Conservation (phyloP, 352 stramenopile species). For the Pythium sukuiense region DNA sequence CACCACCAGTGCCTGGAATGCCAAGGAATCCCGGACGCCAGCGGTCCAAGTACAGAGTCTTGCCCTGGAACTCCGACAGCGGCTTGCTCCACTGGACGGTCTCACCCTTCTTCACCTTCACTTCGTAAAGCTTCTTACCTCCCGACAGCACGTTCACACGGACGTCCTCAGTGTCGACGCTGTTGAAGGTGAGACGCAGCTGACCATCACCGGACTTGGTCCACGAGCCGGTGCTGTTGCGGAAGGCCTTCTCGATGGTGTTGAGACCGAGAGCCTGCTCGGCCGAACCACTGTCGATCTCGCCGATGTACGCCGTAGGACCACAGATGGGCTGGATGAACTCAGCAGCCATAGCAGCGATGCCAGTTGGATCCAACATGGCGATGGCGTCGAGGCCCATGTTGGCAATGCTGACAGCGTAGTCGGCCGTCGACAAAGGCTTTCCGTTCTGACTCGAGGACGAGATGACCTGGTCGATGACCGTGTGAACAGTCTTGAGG, state of each 20-base stretch:
- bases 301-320: constrained; percentile 42
- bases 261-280: constrained; percentile 43
- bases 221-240: constrained; percentile 41
- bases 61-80: constrained; percentile 38
- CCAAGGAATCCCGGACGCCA: constrained; percentile 58
- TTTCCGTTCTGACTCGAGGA: constrained; percentile 40
- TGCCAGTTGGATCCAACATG: constrained; percentile 44
- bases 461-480: constrained; percentile 48
- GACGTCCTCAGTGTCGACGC: constrained; percentile 46
- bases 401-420: constrained; percentile 41
- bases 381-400: constrained; percentile 43
- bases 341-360: constrained; percentile 40
- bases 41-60: constrained; percentile 71
- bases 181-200: constrained; percentile 43
- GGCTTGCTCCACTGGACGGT: constrained; percentile 40
- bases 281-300: constrained; percentile 47
- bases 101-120: constrained; percentile 36
- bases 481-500: constrained; percentile 39
- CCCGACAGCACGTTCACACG: constrained; percentile 53
- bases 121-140: constrained; percentile 41
- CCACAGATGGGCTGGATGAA: constrained; percentile 59
- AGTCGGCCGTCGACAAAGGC: constrained; percentile 33
- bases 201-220: constrained; percentile 41
- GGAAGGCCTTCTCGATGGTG: constrained; percentile 44
- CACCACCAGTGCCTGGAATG: constrained; percentile 54